Evolutionary conservation across 2,329 filamentous ascomycete species (phyloP), one percentile per base, ranked within the genome.

Genomic region (Botryosphaeria dothidea): DNA sequence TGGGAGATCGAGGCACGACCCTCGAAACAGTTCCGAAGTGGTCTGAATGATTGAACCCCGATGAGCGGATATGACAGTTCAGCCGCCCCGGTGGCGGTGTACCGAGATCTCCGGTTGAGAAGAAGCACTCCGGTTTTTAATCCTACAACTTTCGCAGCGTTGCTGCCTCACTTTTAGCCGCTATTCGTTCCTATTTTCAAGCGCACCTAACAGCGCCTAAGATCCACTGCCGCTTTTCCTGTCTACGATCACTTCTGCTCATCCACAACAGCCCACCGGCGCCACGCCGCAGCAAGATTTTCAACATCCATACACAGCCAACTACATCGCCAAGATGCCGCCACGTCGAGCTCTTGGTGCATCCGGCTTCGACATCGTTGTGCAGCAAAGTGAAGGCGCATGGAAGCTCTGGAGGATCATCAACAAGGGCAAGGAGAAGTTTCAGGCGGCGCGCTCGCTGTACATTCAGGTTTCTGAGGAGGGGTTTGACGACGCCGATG

Each of bases 391-490:
- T 1, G 25, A 25, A 7, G 49, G 61, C 17, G 61, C 61, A 8
- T 21, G 9, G 4, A 9, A 48, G 38, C 61, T 64, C 49, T 36
- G 29, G 38, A 6, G 21, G 15, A 29, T 56, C 11, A 45, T 64
- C 23, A 34, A 43, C 15, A 21, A 29, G 21, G 38, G 56, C 11
- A 19, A 27, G 2, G 25, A 21, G 27, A 31, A 15, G 19, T 64
- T 64, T 25, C 61, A 46, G 34, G 38, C 31, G 6, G 41, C 51
- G 7, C 36, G 13, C 11, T 64, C 61, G 36, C 48, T 64, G 38
- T 64, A 56, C 49, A 65, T 71, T 23, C 63, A 67, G 48, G 61
- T 70, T 8, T 57, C 68, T 43, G 65, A 54, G 15, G 48, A 60
- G 48, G 46, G 65, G 27, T 52, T 34, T 48, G 64, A 69, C 29